These are phyloP conservation scores for Sporothrix protearum DNA, from an alignment of 2,329 filamentous ascomycete genomes.

Conservation along the genomic window DNA sequence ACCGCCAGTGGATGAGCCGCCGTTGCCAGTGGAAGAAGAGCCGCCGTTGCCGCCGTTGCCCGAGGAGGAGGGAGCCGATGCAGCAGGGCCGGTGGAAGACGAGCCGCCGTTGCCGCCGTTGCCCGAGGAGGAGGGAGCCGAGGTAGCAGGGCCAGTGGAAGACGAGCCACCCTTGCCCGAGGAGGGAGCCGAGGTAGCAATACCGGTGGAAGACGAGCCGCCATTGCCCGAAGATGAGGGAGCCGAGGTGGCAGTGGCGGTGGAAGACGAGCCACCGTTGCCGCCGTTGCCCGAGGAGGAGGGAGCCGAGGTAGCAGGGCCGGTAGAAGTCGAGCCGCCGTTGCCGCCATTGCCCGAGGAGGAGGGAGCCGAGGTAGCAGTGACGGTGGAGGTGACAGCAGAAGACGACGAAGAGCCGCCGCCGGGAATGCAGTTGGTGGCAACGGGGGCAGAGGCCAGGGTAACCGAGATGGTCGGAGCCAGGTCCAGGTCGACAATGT, in stretches of 20 bases:
- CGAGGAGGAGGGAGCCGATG: neutral
- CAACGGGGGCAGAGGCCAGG: constrained; percentile 28
- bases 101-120: constrained; percentile 6
- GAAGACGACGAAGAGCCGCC: neutral
- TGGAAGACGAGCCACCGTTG: no score
- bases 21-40: constrained; percentile 25
- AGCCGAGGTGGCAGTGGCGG: no score
- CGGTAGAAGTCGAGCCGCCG: no score
- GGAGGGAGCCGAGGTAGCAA: no score
- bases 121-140: constrained; percentile 20
- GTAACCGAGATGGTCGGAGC: constrained; percentile 33
- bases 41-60: constrained; percentile 13
- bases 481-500: constrained; percentile 30
- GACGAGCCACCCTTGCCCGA: no score
- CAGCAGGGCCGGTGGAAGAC: neutral
- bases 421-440: constrained; percentile 28
- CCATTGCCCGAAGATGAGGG: no score
- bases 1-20: no score
- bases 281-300: no score
- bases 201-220: neutral
- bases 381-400: neutral
- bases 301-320: no score
- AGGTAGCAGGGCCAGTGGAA: neutral
- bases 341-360: no score
- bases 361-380: neutral